A percentile compares a stretch with the other conserved stretches of the same genome.
phyloP scores from a whole-genome alignment of 805 yeast species.

The Maudiozyma bulderi region DNA sequence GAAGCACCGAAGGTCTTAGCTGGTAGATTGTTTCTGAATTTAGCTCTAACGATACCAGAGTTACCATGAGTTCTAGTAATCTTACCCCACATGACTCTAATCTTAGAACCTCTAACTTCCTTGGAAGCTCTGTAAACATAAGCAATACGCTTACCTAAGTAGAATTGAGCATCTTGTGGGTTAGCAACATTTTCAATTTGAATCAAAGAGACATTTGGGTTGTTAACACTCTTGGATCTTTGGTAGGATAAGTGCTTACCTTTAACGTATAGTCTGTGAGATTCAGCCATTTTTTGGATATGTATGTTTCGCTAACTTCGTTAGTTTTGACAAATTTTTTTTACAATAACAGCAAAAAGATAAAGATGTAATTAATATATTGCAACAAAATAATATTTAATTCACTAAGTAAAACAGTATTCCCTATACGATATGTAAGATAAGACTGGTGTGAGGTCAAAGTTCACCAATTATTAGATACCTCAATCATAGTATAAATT shows the following conservation, averaged over 20 bases:
- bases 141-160: constrained; percentile 98
- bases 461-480: too few species aligned
- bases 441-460: too few species aligned
- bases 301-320: neutral
- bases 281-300: constrained; percentile 60
- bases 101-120: constrained; percentile 96
- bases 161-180: constrained; percentile 93
- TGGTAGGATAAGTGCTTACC: constrained; percentile 99
- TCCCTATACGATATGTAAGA: too few species aligned
- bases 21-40: constrained; percentile 97
- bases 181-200: constrained; percentile 91
- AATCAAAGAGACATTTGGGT: constrained; percentile 94
- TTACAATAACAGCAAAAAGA: neutral
- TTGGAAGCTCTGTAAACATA: constrained; percentile 97
- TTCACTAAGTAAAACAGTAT: too few species aligned
- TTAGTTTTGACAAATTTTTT: neutral
- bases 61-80: constrained; percentile 97
- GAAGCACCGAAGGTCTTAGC: constrained; percentile 99
- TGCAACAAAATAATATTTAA: too few species aligned
- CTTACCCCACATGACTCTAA: constrained; percentile 99
- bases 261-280: constrained; percentile 98
- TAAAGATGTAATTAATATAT: too few species aligned
- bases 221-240: constrained; percentile 94
- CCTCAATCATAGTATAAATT: too few species aligned
- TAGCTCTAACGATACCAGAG: constrained; percentile 96